Conservation (phyloP, 306 rosid genomes). For the Chamaecrista fasciculata region DNA sequence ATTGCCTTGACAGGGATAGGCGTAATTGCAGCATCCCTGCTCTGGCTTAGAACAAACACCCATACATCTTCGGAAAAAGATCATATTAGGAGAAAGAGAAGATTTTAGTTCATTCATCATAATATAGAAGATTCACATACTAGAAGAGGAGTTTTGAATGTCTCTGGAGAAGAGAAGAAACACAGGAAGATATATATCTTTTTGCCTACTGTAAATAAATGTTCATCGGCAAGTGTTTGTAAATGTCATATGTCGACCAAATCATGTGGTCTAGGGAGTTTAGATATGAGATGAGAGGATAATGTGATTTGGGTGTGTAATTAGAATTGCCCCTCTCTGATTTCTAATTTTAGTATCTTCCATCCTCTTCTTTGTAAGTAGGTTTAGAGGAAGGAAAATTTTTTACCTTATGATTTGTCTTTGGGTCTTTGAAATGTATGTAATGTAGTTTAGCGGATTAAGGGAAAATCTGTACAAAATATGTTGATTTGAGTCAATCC, state of each 20-base stretch:
- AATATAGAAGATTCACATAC: background rate
- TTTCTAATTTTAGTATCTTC: slow-evolving; percentile 10
- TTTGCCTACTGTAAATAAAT: slow-evolving; percentile 45
- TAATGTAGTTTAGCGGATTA: slow-evolving; percentile 45
- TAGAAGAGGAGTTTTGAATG: slow-evolving; percentile 48
- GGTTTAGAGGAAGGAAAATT: slow-evolving; percentile 23
- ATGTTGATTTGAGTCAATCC: slow-evolving; percentile 36
- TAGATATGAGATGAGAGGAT: slow-evolving; percentile 25
- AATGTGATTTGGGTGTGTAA: slow-evolving; percentile 35
- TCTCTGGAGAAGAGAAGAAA: slow-evolving; percentile 27
- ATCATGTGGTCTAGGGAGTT: slow-evolving; percentile 26
- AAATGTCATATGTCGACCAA: slow-evolving; percentile 42
- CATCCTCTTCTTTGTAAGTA: slow-evolving; percentile 50
- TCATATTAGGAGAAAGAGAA: background rate
- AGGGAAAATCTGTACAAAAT: slow-evolving; percentile 48
- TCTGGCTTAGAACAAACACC: slow-evolving; percentile 53
- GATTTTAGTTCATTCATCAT: background rate
- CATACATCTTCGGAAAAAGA: slow-evolving; percentile 5
- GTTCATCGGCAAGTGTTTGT: slow-evolving; percentile 33
- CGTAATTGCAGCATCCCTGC: slow-evolving; percentile 89
- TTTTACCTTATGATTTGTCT: slow-evolving; percentile 25
- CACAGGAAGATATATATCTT: slow-evolving; percentile 29
- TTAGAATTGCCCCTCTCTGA: slow-evolving; percentile 14
- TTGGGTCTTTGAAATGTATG: slow-evolving; percentile 34
- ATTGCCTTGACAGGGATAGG: slow-evolving; percentile 83